Evolutionary conservation across 2,329 filamentous ascomycete species (phyloP).

Genomic region (Nemania abortiva): DNA sequence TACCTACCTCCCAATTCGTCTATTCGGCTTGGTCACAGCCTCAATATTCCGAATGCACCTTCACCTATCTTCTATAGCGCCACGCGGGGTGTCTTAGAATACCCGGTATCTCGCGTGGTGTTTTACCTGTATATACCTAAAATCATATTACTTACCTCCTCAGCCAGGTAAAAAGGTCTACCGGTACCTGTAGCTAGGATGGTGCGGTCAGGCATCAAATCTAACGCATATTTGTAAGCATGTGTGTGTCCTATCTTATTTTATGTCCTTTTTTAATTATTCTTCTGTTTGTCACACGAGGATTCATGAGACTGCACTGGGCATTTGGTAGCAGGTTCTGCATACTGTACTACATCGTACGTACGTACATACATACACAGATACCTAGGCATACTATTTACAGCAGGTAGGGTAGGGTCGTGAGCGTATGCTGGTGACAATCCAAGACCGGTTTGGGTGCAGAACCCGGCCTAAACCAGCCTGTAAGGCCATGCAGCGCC

Average conservation of each 20-base stretch:
- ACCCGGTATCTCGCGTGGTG: slow-evolving; percentile 23
- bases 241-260: not conserved
- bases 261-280: not conserved
- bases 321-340: too few species aligned
- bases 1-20: slow-evolving; percentile 11
- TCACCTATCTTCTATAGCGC: not conserved
- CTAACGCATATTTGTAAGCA: not conserved
- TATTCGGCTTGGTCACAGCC: slow-evolving; percentile 7
- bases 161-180: not conserved
- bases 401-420: not conserved
- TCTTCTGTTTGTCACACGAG: not conserved
- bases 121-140: slow-evolving; percentile 14
- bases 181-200: slow-evolving; percentile 4
- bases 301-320: not conserved
- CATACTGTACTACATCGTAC: too few species aligned
- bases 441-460: slow-evolving; percentile 39
- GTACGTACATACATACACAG: too few species aligned
- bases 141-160: not conserved
- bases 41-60: slow-evolving; percentile 23
- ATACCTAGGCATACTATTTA: too few species aligned
- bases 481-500: slow-evolving; percentile 11
- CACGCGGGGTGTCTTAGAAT: slow-evolving; percentile 23
- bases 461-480: slow-evolving; percentile 36
- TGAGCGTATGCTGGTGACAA: slow-evolving; percentile 6
- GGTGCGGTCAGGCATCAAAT: slow-evolving; percentile 7